These are phyloP conservation scores for Candida gorgasii DNA, from an alignment of 805 yeast species.

Conservation along the genomic window DNA sequence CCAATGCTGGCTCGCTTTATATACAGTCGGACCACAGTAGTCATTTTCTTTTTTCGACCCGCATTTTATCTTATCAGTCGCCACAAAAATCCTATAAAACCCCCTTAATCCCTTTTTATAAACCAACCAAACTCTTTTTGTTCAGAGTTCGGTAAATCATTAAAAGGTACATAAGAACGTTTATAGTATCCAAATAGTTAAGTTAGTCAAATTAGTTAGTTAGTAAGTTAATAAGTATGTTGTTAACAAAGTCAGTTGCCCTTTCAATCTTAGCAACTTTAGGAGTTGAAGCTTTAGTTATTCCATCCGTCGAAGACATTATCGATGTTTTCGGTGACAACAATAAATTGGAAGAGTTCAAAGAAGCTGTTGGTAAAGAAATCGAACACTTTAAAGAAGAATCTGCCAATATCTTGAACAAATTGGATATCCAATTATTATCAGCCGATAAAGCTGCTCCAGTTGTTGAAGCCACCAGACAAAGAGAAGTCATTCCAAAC, in stretches of 20 bases:
- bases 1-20: slow-evolving; percentile 4
- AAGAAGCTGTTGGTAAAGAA: slow-evolving; percentile 3
- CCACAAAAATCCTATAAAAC: slow-evolving; percentile 4
- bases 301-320: slow-evolving; percentile 53
- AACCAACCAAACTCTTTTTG: slow-evolving; percentile 1
- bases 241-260: slow-evolving; percentile 43
- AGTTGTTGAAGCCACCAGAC: slow-evolving; percentile 40
- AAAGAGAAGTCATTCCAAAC: slow-evolving; percentile 59
- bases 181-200: background rate
- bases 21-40: slow-evolving; percentile 6
- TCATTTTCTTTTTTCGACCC: slow-evolving; percentile 6
- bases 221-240: slow-evolving; percentile 24
- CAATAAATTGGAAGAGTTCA: slow-evolving; percentile 11
- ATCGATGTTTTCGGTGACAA: slow-evolving; percentile 34
- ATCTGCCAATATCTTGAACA: slow-evolving; percentile 5
- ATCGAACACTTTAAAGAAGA: slow-evolving; percentile 8
- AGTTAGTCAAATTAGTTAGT: background rate
- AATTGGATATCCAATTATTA: slow-evolving; percentile 11
- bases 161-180: background rate
- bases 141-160: slow-evolving; percentile 1
- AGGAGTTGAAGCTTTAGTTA: slow-evolving; percentile 52
- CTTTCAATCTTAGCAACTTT: slow-evolving; percentile 42
- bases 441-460: slow-evolving; percentile 39
- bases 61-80: slow-evolving; percentile 9
- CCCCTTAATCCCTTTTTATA: slow-evolving; percentile 6